phyloP scores from a whole-genome alignment of 2,329 filamentous ascomycete genomes.

The Pseudopyrenochaeta lycopersici region DNA sequence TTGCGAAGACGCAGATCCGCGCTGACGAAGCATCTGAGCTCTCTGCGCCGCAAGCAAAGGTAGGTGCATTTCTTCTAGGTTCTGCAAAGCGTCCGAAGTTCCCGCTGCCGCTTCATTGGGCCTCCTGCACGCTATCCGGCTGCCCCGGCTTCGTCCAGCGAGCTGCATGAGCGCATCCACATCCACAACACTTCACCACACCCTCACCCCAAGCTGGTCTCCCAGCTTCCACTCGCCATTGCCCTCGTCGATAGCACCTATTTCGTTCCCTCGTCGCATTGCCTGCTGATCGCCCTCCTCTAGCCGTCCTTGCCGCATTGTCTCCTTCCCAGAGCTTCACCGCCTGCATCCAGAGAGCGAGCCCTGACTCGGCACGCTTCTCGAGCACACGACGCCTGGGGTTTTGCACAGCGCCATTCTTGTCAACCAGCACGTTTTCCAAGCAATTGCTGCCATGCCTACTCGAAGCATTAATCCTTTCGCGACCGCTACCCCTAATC shows the following conservation, averaged over 20 bases:
- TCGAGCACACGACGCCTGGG: constrained; percentile 4
- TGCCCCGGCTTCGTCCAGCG: constrained; percentile 24
- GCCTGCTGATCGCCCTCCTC: constrained; percentile 26
- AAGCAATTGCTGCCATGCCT: constrained; percentile 62
- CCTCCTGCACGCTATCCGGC: constrained; percentile 33
- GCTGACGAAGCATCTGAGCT: constrained; percentile 1
- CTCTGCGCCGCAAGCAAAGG: constrained; percentile 6
- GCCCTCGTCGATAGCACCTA: constrained; percentile 5
- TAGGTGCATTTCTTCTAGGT: constrained; percentile 22
- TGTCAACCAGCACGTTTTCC: background rate
- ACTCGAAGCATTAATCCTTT: constrained; percentile 69
- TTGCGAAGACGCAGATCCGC: constrained; percentile 3
- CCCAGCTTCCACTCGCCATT: constrained; percentile 4
- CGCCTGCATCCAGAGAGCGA: constrained; percentile 21
- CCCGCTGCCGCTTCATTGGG: constrained; percentile 21
- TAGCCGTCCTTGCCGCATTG: constrained; percentile 15
- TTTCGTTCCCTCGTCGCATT: constrained; percentile 1
- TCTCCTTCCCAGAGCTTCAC: constrained; percentile 20
- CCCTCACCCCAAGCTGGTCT: background rate
- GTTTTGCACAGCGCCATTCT: constrained; percentile 6
- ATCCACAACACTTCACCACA: constrained; percentile 8
- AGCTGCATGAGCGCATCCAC: constrained; percentile 13
- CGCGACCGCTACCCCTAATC: constrained; percentile 61
- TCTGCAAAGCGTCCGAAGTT: constrained; percentile 23
- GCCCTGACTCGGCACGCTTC: background rate